Conservation (phyloP, 1,284 basidiomycete genomes). For the Fomitopsis pinicola region DNA sequence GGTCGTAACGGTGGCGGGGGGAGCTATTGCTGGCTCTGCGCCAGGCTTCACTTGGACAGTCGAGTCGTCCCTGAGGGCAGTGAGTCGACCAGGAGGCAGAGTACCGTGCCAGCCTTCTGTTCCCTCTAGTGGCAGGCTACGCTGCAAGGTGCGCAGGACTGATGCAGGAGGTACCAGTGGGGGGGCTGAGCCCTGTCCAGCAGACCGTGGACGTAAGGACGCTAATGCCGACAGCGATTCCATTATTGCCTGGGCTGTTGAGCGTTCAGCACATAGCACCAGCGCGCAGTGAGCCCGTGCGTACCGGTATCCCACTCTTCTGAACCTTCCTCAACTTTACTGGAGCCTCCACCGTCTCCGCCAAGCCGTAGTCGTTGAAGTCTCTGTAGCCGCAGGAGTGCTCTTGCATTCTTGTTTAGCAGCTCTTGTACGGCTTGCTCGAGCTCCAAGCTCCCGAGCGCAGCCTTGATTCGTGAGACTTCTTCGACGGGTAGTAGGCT, state of each 20-base stretch:
- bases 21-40: constrained; percentile 29
- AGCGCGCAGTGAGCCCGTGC: constrained; percentile 17
- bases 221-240: constrained; percentile 64
- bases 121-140: constrained; percentile 55
- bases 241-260: constrained; percentile 64
- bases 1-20: constrained; percentile 24
- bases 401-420: constrained; percentile 56
- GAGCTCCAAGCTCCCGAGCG: constrained; percentile 54
- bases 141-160: constrained; percentile 62
- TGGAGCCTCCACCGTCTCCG: constrained; percentile 39
- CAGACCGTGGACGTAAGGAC: constrained; percentile 63
- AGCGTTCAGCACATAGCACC: constrained; percentile 7
- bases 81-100: constrained; percentile 50
- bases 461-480: constrained; percentile 47
- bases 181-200: constrained; percentile 23
- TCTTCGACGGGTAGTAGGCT: constrained; percentile 54
- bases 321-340: constrained; percentile 52
- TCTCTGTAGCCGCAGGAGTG: constrained; percentile 56
- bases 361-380: constrained; percentile 56
- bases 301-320: constrained; percentile 78
- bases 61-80: constrained; percentile 66
- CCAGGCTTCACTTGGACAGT: constrained; percentile 60
- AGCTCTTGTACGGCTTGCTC: constrained; percentile 66
- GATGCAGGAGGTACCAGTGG: constrained; percentile 57
- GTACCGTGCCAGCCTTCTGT: constrained; percentile 72